phyloP scores from a whole-genome alignment of 179 eudicot genomes.

The Silene coronaria region DNA sequence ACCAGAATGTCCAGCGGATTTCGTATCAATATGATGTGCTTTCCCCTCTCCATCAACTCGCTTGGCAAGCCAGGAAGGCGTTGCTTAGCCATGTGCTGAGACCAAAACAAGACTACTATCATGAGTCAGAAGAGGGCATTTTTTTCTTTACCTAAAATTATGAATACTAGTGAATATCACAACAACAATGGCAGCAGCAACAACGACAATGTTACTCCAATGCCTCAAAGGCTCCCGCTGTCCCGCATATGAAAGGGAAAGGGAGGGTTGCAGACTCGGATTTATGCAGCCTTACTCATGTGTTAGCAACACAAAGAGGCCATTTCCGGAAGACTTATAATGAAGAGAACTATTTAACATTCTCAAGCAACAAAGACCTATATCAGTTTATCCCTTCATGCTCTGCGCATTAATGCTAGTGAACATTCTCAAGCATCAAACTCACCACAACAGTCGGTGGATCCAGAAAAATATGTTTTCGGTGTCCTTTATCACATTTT shows the following conservation, averaged over 20 bases:
- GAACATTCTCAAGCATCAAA: not conserved
- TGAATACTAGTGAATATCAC: not conserved
- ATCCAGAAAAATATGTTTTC: too few relatives aligned
- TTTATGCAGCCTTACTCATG: not conserved
- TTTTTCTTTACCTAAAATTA: not conserved
- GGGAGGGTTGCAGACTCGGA: not conserved
- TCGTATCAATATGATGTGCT: conserved; percentile 77
- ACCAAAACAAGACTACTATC: conserved; percentile 4
- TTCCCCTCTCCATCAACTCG: conserved; percentile 79
- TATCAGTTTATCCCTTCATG: not conserved
- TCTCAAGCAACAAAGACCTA: not conserved
- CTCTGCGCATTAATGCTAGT: not conserved
- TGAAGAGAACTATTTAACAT: not conserved
- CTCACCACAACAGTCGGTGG: not conserved
- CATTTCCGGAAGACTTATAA: not conserved
- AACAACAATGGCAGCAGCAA: not conserved
- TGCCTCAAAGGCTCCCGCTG: not conserved
- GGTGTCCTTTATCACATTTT: too few relatives aligned
- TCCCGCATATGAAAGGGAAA: not conserved
- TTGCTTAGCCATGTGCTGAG: conserved; percentile 87
- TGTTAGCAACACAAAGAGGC: not conserved
- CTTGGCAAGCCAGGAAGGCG: conserved; percentile 51
- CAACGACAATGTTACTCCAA: not conserved
- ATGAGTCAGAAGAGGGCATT: not conserved
- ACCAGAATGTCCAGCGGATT: conserved; percentile 88